Evolutionary conservation across 2,329 filamentous ascomycete species (phyloP).

Genomic region (Ophioceras dolichostomum): DNA sequence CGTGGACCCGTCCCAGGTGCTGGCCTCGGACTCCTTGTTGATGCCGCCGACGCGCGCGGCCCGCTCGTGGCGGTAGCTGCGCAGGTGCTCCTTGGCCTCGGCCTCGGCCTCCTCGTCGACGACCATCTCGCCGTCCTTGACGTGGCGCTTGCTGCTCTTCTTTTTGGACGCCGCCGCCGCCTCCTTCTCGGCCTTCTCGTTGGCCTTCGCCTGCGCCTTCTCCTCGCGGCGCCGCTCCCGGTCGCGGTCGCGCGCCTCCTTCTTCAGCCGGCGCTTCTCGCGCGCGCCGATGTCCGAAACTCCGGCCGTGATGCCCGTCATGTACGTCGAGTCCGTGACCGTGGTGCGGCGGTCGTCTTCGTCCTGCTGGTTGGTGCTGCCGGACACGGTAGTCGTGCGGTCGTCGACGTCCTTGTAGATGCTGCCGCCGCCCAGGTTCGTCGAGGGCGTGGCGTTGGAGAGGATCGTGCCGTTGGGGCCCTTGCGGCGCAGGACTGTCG

Average conservation of each 20-base stretch:
- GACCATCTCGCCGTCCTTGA: slow-evolving; percentile 47
- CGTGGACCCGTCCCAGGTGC: slow-evolving; percentile 62
- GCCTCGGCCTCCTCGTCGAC: slow-evolving; percentile 53
- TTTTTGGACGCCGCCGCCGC: slow-evolving; percentile 26
- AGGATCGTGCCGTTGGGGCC: slow-evolving; percentile 83
- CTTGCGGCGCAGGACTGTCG: slow-evolving; percentile 77
- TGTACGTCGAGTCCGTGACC: slow-evolving; percentile 9
- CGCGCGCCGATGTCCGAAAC: slow-evolving; percentile 42
- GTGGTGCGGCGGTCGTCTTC: slow-evolving; percentile 21
- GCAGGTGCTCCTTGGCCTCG: slow-evolving; percentile 55
- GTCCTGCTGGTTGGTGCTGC: slow-evolving; percentile 29
- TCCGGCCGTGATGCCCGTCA: slow-evolving; percentile 46
- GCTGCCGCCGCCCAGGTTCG: slow-evolving; percentile 76
- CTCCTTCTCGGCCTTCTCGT: slow-evolving; percentile 16
- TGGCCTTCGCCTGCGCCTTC: slow-evolving; percentile 21
- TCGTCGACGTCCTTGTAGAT: slow-evolving; percentile 63
- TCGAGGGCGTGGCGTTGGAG: slow-evolving; percentile 69
- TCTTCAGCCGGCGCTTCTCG: slow-evolving; percentile 37
- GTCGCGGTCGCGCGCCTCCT: slow-evolving; percentile 40
- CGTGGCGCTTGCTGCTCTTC: slow-evolving; percentile 26
- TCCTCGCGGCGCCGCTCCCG: slow-evolving; percentile 28
- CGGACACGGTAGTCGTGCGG: slow-evolving; percentile 20
- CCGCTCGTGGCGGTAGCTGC: slow-evolving; percentile 76
- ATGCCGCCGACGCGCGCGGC: slow-evolving; percentile 78
- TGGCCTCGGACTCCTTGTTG: slow-evolving; percentile 71